Conservation (phyloP, 2,329 filamentous ascomycete species). For the Hypocreales sp. region DNA sequence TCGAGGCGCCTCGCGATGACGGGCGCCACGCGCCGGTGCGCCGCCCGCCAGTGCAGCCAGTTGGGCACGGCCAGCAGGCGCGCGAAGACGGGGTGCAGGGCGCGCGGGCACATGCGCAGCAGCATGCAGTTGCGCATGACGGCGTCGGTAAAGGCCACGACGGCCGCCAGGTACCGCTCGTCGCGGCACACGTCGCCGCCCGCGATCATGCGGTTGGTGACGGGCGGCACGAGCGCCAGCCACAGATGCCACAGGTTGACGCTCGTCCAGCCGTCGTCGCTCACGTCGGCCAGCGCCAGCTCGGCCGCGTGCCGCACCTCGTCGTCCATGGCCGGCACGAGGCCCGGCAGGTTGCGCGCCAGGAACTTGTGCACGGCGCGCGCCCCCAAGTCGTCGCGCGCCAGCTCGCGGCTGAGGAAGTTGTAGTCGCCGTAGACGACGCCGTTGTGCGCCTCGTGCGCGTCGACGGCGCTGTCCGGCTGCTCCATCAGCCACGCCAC, state of each 20-base stretch:
- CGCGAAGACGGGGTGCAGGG: slow-evolving; percentile 33
- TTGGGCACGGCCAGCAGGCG: slow-evolving; percentile 27
- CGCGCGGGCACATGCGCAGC: slow-evolving; percentile 27
- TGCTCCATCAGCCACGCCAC: slow-evolving; percentile 30
- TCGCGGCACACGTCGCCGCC: slow-evolving; percentile 23
- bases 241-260: slow-evolving; percentile 29
- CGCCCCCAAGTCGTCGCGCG: slow-evolving; percentile 21
- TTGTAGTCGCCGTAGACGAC: slow-evolving; percentile 23
- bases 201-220: slow-evolving; percentile 28
- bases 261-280: slow-evolving; percentile 17
- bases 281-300: slow-evolving; percentile 16
- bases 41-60: slow-evolving; percentile 30
- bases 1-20: slow-evolving; percentile 32
- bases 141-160: slow-evolving; percentile 32
- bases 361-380: slow-evolving; percentile 28
- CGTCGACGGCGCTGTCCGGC: slow-evolving; percentile 26
- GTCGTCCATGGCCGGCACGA: slow-evolving; percentile 24
- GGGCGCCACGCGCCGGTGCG: slow-evolving; percentile 21
- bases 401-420: slow-evolving; percentile 21
- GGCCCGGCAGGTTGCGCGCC: slow-evolving; percentile 19
- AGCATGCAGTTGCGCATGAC: slow-evolving; percentile 28
- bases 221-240: slow-evolving; percentile 23
- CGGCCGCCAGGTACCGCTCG: slow-evolving; percentile 26
- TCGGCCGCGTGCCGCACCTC: slow-evolving; percentile 22
- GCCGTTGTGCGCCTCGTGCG: slow-evolving; percentile 23